Base-by-base conservation (phyloP, 2,329 filamentous ascomycete species). In the Fusarium nisikadoi region DNA sequence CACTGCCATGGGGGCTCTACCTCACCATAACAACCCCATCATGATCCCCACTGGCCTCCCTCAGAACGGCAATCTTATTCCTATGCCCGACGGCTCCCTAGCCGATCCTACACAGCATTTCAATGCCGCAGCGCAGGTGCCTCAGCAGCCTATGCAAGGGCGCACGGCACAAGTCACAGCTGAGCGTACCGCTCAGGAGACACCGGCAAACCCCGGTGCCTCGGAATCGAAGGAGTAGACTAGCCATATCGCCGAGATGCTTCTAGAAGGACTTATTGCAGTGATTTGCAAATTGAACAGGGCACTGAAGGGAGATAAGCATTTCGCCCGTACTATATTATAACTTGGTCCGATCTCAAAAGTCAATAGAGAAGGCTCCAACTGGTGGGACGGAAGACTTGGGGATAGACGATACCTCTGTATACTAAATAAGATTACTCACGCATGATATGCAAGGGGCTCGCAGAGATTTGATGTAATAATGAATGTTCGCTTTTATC, bases 321-420 rank as follows among this genome's bases (percentile, higher is more conserved):
- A 59, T 52, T 55, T 63, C 41, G 47, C 42, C 63, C 50, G 36
- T 50, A 42, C 33, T 47, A 54, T 27, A 36, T 25, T 38, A 20
- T 59, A 47, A 50, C 59, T 58, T 64, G 36, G 58, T 63, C 35
- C 53, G 33, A 45, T 64, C 45, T 68, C 41, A 47, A 52, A 50
- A 27, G 45, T 53, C 17, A 27, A 50, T 56, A 41, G 59, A 47
- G 41, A 52, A 56, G 49, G 50, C 16, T 65, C 60, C 43, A 59
- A 45, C 25, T 61, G 41, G 39, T 33, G 20, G 43, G n/a, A 41
- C 17, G 47, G 56, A 50, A 29, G 52, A 63, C 46, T 38, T 50
- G 68, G 61, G 57, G 62, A 75, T 76, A 67, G 62, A 76, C 67
- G 71, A 76, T 76, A 75, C 69, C 71, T 74, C 68, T 76, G 74